Evolutionary conservation across 1,284 basidiomycete species (phyloP).

Genomic region (Rhodotorula sp.): DNA sequence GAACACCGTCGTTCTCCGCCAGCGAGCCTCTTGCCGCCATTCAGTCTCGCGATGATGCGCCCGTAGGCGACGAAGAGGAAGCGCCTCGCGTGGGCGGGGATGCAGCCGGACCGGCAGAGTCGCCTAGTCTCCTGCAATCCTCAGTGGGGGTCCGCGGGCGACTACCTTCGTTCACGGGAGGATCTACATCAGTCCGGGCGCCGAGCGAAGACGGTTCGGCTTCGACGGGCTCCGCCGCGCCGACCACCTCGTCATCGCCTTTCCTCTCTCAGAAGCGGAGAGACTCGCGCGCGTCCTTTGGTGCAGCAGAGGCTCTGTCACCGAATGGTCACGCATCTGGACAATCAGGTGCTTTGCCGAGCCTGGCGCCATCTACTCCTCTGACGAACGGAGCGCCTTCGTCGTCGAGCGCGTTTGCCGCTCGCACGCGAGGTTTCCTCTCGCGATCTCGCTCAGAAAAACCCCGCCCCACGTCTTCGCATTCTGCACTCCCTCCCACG

Average conservation of each 20-base stretch:
- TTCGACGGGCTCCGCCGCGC: conserved; percentile 7
- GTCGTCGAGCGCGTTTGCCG: conserved; percentile 10
- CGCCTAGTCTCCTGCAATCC: background rate
- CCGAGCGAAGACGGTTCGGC: conserved; percentile 29
- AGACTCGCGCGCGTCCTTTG: conserved; percentile 4
- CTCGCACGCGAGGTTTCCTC: conserved; percentile 12
- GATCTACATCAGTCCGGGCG: background rate
- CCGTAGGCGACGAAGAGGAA: background rate
- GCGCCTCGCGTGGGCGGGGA: background rate
- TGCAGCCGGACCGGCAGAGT: background rate
- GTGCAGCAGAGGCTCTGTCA: background rate
- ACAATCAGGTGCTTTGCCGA: background rate
- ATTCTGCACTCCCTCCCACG: background rate
- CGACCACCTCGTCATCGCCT: background rate
- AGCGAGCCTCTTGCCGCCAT: conserved; percentile 2
- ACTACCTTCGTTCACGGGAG: background rate
- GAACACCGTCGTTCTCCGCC: background rate
- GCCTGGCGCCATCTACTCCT: background rate
- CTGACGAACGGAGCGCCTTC: background rate
- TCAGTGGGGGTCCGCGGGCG: background rate
- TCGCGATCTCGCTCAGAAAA: conserved; percentile 10
- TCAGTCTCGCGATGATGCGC: background rate
- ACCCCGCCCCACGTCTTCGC: background rate
- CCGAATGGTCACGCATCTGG: background rate
- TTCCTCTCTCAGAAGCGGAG: background rate